These are phyloP conservation scores for Pulveroboletus sp. DNA, from an alignment of 768 basidiomycete genomes.

Conservation along the genomic window DNA sequence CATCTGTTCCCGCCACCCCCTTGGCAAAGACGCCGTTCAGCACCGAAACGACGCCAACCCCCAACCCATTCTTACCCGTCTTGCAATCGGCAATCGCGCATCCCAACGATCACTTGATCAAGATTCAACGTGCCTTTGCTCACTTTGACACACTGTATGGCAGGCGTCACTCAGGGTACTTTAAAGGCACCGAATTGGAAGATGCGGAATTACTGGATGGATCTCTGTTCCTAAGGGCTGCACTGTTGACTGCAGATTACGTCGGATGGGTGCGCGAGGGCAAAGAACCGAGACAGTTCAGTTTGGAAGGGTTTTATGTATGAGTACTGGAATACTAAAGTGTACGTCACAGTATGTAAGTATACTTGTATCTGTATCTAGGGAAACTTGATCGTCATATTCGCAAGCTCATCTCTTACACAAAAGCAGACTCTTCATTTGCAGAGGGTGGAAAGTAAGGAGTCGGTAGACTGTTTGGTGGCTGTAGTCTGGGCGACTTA, in stretches of 20 bases:
- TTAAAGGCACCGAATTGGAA: conserved; percentile 27
- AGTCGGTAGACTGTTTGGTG: no score
- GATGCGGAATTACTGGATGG: conserved; percentile 35
- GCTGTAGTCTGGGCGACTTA: no score
- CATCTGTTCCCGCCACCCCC: conserved; percentile 3
- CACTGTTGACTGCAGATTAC: conserved; percentile 30
- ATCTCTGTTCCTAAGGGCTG: conserved; percentile 32
- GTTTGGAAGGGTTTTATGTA: conserved; percentile 25
- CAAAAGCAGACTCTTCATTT: no score
- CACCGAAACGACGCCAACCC: conserved; percentile 15
- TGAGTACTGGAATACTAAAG: conserved; percentile 1
- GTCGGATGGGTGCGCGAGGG: conserved; percentile 43
- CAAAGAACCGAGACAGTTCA: conserved; percentile 22
- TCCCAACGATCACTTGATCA: conserved; percentile 33
- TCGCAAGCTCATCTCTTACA: no score
- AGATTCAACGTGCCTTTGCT: conserved; percentile 33
- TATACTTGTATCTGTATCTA: no score
- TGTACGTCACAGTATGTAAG: no score
- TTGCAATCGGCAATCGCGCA: conserved; percentile 37
- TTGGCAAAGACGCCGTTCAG: not conserved
- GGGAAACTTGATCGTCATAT: no score
- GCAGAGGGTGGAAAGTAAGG: no score
- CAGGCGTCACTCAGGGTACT: conserved; percentile 23
- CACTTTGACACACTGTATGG: conserved; percentile 35
- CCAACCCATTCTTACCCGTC: conserved; percentile 41